Percentiles rank a stretch among this genome's conserved stretches.
Conservation (phyloP, 2,329 filamentous ascomycete species). For the Graphiopsis chlorocephala region DNA sequence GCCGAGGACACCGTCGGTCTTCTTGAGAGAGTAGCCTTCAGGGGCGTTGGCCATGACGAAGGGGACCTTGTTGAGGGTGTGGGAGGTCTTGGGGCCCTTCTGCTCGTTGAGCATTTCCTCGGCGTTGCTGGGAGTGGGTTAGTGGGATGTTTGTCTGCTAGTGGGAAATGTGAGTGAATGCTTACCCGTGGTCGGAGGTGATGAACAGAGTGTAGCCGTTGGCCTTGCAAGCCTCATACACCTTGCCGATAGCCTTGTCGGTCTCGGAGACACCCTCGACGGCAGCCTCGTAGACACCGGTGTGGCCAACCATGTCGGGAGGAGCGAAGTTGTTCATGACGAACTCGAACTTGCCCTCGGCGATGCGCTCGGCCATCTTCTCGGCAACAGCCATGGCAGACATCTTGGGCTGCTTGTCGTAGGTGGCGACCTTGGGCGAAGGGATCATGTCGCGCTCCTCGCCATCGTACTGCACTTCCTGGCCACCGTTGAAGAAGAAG, state of each 20-base stretch:
- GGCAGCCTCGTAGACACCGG: slow-evolving; percentile 92
- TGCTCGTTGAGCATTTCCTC: slow-evolving; percentile 98
- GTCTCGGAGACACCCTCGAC: slow-evolving; percentile 81
- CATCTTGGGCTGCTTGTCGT: slow-evolving; percentile 95
- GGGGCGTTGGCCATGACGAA: slow-evolving; percentile 98
- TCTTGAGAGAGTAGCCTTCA: slow-evolving; percentile 80
- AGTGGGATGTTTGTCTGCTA: neutral
- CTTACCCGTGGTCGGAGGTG: slow-evolving; percentile 86
- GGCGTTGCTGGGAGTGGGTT: slow-evolving; percentile 62
- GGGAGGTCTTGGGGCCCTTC: slow-evolving; percentile 94
- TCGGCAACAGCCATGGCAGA: slow-evolving; percentile 85
- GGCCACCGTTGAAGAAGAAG: slow-evolving; percentile 99
- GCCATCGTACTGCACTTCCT: slow-evolving; percentile 91
- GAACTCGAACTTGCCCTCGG: slow-evolving; percentile 84
- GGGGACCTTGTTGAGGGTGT: slow-evolving; percentile 97
- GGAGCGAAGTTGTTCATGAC: slow-evolving; percentile 99
- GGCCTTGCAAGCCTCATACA: slow-evolving; percentile 92
- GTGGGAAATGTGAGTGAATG: slow-evolving; percentile 27
- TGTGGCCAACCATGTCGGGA: slow-evolving; percentile 99
- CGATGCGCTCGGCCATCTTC: slow-evolving; percentile 84
- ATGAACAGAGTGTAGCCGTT: slow-evolving; percentile 91
- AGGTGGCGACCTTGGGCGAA: slow-evolving; percentile 92
- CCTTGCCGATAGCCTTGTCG: slow-evolving; percentile 88
- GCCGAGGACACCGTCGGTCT: slow-evolving; percentile 83
- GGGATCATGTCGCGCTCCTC: slow-evolving; percentile 92